A percentile compares a stretch with the other conserved stretches of the same genome.
These are phyloP conservation scores for Inga laurina DNA, from an alignment of 306 rosid genomes.

Conservation along the genomic window DNA sequence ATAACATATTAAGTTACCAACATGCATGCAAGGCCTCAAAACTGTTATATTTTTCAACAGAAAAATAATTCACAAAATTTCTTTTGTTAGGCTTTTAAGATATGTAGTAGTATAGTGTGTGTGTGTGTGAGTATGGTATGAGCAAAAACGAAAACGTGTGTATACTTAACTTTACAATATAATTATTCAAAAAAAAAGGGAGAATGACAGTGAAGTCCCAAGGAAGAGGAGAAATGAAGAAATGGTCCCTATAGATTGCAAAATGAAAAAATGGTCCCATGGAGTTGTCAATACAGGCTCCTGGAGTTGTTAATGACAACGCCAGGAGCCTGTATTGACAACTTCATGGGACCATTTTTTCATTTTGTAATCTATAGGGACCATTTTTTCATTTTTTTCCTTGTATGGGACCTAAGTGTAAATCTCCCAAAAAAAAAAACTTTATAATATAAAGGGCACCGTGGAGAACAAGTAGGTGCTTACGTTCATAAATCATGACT, in stretches of 20 bases:
- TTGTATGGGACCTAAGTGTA: too few species aligned
- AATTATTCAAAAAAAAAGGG: not conserved
- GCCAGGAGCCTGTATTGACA: too few species aligned
- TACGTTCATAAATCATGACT: constrained; percentile 40
- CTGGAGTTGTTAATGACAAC: too few species aligned
- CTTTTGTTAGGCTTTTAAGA: not conserved
- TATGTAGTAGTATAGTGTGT: too few species aligned
- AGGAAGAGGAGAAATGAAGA: too few species aligned
- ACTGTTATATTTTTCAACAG: not conserved
- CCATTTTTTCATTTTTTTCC: too few species aligned
- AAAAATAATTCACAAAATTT: not conserved
- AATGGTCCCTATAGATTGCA: too few species aligned
- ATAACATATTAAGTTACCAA: not conserved
- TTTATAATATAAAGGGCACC: not conserved
- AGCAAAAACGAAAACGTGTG: not conserved
- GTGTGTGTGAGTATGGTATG: not conserved
- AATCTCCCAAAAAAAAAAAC: not conserved
- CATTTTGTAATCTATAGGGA: too few species aligned
- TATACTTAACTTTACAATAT: not conserved
- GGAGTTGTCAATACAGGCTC: too few species aligned
- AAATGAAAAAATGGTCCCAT: too few species aligned
- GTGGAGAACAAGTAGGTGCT: constrained; percentile 16
- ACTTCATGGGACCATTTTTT: too few species aligned
- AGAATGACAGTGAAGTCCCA: too few species aligned
- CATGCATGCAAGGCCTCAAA: constrained; percentile 8